Evolutionary conservation across 1,284 basidiomycete genomes (phyloP), one percentile per base, ranked within the genome.

Genomic region (Rhodotorula sp.): DNA sequence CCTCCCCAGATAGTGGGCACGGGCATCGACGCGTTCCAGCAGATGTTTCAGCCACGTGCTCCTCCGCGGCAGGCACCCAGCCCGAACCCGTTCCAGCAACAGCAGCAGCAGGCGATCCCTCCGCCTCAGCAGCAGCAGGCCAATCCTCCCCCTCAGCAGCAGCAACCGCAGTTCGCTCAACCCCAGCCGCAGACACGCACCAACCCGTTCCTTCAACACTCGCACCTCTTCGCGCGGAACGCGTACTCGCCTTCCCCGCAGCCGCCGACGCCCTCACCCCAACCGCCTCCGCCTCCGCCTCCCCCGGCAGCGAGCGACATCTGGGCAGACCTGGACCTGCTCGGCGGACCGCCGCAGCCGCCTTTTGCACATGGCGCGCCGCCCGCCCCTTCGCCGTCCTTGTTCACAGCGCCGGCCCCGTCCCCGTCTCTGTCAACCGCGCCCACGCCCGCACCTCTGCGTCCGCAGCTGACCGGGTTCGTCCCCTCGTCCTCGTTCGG

Each of bases 261-360:
- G 21, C 66, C 54, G 1, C 53, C 63, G 4, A 19, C 41, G 25
- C 58, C 64, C 7, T 54, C 61, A 5, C 27, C 53, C 0, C 37
- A 44, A 2, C 36, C 41, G 8, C 48, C 36, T 58, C 37, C 37
- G 17, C 54, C 56, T 19, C 59, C 48, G 29, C 60, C n/a, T 21
- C 15, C 21, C 13, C 21, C 46, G 29, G 50, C 66, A 13, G n/a
- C 55, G 36, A 44, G 27, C 53, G 66, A 67, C 22, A 69, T 75
- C 54, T 75, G 73, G 73, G 73, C 70, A 56, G 71, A 73, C 37
- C 66, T 75, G 39, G 63, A 69, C 50, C 39, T 70, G 9, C 71
- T 72, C 60, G 60, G 66, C 29, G 55, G 63, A 32, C 48, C 48
- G 10, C 44, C 54, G 21, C 41, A 17, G 29, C 59, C 29, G 22